Base-by-base conservation (phyloP, 768 basidiomycete genomes). In the Vararia minispora region DNA sequence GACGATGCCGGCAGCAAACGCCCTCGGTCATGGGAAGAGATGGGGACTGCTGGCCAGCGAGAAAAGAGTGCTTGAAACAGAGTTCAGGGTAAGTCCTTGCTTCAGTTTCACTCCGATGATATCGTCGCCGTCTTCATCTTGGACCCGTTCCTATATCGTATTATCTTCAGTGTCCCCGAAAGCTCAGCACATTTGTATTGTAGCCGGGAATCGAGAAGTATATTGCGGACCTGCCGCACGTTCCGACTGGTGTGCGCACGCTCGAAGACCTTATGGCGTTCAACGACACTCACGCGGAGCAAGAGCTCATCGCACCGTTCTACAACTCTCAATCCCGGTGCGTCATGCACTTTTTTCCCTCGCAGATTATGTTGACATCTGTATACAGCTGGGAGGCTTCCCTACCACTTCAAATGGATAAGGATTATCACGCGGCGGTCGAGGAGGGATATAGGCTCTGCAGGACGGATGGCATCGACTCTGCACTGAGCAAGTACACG, bases 191-290 rank as follows among this genome's bases (percentile, higher is more conserved):
- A n/a, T 25, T 30, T 16, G 20, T 8, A 11, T 16, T 9, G 24
- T 34, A 78, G 76, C 55, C 73, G 17, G 63, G 74, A 40, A 42
- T 80, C 16, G 63, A 71, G 39, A 55, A 56, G 18, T 79, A 71
- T 39, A 66, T 69, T 18, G 45, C 64, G 17, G 58, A 49, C 1
- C 58, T 80, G 11, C 43, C 69, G 9, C 51, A 67, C 28, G 72
- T 74, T 28, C 78, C 78, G 0, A 64, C 72, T 1, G 73, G 72
- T 4, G 69, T 79, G 17, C 62, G 65, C 24, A 68, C 51, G 24
- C 63, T 80, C 1, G 72, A 68, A 2, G 73, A 77, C 41, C 44
- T 80, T 39, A 78, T 80, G 28, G 54, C 52, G 14, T 79, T 78
- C 54, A 66, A 81, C 46, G 57, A 64, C 18, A 63, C 62, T 9